phyloP scores from a whole-genome alignment of 208 protist genomes.

The Tetramitus jugosus region DNA sequence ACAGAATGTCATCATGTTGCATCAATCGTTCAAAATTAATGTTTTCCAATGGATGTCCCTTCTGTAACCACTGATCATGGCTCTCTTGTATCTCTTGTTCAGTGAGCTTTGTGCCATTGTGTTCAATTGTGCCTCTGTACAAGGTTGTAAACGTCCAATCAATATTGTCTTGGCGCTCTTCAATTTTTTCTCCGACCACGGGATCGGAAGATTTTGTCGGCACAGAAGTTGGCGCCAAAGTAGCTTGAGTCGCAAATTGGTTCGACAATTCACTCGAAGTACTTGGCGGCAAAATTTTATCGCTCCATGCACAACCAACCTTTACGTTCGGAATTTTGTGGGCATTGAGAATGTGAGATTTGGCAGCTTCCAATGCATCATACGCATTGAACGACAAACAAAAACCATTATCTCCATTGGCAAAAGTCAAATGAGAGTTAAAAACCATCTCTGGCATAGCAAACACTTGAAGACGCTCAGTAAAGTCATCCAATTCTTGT shows the following conservation, averaged over 20 bases:
- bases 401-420: neutral
- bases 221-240: neutral
- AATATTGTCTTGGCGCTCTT: conserved; percentile 11
- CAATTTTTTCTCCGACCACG: neutral
- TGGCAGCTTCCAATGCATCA: neutral
- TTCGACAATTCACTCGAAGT: no score
- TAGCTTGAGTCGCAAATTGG: no score
- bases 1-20: conserved; percentile 45
- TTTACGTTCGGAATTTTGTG: neutral
- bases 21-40: conserved; percentile 41
- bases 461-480: neutral
- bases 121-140: conserved; percentile 9
- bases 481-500: neutral
- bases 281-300: no score
- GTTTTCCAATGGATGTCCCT: conserved; percentile 3
- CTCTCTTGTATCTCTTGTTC: no score
- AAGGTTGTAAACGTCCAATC: conserved; percentile 24
- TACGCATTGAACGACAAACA: neutral
- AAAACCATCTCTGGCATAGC: neutral
- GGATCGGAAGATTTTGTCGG: neutral
- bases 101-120: neutral
- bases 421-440: neutral
- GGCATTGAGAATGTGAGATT: neutral
- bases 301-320: neutral
- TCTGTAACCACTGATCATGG: no score